Base-by-base conservation (phyloP, 768 basidiomycete genomes). In the Suillus variegatus region DNA sequence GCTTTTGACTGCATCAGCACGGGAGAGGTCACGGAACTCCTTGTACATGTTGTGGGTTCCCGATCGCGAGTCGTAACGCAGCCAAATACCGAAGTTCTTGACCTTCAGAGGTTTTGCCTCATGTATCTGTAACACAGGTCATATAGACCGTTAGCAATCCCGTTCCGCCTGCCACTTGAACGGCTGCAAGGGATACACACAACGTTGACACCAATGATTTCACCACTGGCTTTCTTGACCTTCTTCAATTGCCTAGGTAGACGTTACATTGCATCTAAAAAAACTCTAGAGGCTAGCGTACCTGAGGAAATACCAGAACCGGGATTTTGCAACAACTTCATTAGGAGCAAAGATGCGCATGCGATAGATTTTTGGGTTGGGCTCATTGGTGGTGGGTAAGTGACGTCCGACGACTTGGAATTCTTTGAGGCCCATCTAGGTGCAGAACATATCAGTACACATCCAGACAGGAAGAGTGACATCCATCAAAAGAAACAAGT, bases 1-100 rank as follows among this genome's bases (percentile, higher is more conserved):
- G 72, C 90, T 85, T 86, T 93, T 95, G 78, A 99, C 97, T 65
- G 97, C 97, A 77, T 94, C 96, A 66, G 94, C 90, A 69, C 97
- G 91, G 72, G 86, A 86, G 72, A 99, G 90, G 74, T 99, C 97
- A 76, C 95, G 94, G 92, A 94, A 98, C 81, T 94, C 92, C 88
- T 96, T 96, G 92, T 97, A 97, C 95, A 98, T 97, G 89, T 99
- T 99, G 90, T 99, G 97, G 55, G 97, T 99, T 69, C 97, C 97
- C 61, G 96, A 97, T 73, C 97, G 95, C 63, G 97, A 99, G 83
- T 99, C 97, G 82, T 99, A 99, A 73, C 97, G 93, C 78, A 99
- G 82, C 97, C 97, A 99, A 83, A 99, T 93, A 71, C 97, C 97
- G 77, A 99, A 98, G 91, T 97, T 99, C 88, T 99, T 99, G 80